phyloP scores from a whole-genome alignment of 306 rosid genomes.

The Vachellia pachyceras region DNA sequence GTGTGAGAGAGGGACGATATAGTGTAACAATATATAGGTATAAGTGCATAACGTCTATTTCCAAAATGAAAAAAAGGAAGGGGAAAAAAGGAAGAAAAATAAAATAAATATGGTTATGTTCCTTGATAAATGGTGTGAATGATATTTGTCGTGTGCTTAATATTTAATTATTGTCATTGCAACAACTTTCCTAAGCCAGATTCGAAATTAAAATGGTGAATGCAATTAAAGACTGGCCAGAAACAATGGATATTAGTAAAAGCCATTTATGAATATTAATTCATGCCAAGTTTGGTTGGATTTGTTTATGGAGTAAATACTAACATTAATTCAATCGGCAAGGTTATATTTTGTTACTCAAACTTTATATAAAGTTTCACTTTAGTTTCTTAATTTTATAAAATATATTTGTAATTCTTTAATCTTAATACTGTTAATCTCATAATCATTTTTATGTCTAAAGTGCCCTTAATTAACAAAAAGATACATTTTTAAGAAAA shows the following conservation, averaged over 20 bases:
- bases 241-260: neutral
- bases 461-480: too few relatives aligned
- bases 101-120: neutral
- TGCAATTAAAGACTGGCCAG: neutral
- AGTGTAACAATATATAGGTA: neutral
- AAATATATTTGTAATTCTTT: too few relatives aligned
- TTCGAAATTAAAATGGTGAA: neutral
- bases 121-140: neutral
- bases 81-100: neutral
- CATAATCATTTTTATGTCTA: too few relatives aligned
- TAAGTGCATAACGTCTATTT: neutral
- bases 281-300: neutral
- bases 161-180: neutral
- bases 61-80: neutral
- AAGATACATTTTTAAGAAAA: too few relatives aligned
- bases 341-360: too few relatives aligned
- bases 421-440: too few relatives aligned
- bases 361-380: too few relatives aligned
- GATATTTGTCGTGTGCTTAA: neutral
- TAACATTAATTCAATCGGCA: too few relatives aligned
- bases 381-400: too few relatives aligned
- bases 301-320: neutral
- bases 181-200: neutral
- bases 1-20: neutral
- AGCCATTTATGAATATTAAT: neutral